Evolutionary conservation across 768 basidiomycete species (phyloP), one percentile per base, ranked within the genome.

Genomic region (Rhizopogon roseolus): DNA sequence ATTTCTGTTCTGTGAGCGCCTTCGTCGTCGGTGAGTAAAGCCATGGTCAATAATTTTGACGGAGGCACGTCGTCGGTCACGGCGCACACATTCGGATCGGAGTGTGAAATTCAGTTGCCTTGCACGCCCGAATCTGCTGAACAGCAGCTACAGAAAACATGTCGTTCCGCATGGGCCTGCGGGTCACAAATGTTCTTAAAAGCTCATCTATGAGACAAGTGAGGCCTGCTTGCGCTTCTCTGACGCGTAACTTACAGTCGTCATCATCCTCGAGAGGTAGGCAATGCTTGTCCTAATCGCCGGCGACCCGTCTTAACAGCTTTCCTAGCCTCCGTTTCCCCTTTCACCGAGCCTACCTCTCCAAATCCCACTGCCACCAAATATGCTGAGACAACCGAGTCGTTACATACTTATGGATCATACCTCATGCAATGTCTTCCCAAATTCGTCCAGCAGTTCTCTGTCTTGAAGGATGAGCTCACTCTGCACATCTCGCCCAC

Each of bases 371-470:
- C 91, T 14, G 72, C 86, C 17, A 81, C 83, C 50, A 79, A 80
- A 64, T 85, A 88, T 66, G 82, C 85, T 5, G 79, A 83, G 63
- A 79, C 88, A 40, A 85, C 90, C 16, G 84, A 89, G 66, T 77
- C 83, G 19, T 77, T 98, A 37, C 96, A 98, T 70, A 81, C 83
- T 38, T 98, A 93, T 63, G 96, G 93, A 64, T 90, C 94, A 53
- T 98, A 97, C 74, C 79, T 98, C 63, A 86, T 81, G 48, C 90
- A 95, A 65, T 93, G 89, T 66, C 84, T 98, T 22, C 96, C 96
- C 50, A 98, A 97, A 76, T 97, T 85, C 76, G 84, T 99, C 66
- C 96, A 98, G 72, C 97, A 98, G 71, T 98, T 96, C 78, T 93
- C 93, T 10, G 90, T 98, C 43, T 82, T 93, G 70, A 93, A 93